These are phyloP conservation scores for Psilocybe subaeruginosa DNA, from an alignment of 768 basidiomycete species.

Conservation along the genomic window DNA sequence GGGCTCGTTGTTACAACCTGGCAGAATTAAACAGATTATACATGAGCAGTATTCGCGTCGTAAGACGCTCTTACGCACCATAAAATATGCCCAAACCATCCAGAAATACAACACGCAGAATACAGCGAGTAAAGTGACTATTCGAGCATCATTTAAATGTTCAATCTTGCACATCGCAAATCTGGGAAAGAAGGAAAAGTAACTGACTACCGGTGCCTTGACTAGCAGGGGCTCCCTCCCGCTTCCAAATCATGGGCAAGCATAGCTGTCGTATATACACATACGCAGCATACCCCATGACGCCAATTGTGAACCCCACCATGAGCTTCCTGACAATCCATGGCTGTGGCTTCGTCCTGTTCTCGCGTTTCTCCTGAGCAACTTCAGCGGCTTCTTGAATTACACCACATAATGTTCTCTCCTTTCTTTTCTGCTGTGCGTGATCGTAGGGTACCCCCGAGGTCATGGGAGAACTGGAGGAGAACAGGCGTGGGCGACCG, in stretches of 20 bases:
- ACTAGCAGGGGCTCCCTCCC: constrained; percentile 45
- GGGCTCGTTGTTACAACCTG: constrained; percentile 71
- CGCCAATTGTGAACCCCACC: constrained; percentile 57
- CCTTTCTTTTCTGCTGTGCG: neutral
- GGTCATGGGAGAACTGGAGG: neutral
- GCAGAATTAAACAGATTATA: neutral
- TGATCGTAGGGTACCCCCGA: neutral
- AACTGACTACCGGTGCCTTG: constrained; percentile 70
- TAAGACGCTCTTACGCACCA: constrained; percentile 46
- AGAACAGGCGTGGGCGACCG: too few species aligned
- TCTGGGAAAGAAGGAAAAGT: neutral
- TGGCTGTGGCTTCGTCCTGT: constrained; percentile 57
- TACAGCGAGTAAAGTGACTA: constrained; percentile 70
- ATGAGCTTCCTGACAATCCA: constrained; percentile 77
- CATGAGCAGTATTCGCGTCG: constrained; percentile 1
- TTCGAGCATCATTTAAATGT: neutral
- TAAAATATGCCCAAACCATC: constrained; percentile 78
- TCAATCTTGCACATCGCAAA: constrained; percentile 7
- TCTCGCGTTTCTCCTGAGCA: constrained; percentile 42
- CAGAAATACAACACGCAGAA: constrained; percentile 69
- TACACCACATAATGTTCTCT: constrained; percentile 50
- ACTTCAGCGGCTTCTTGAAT: constrained; percentile 49
- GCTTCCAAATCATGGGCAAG: constrained; percentile 64
- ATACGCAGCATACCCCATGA: constrained; percentile 73
- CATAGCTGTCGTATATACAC: constrained; percentile 79